Conservation (phyloP, 106 monocot genomes). For the Narthecium ossifragum region DNA sequence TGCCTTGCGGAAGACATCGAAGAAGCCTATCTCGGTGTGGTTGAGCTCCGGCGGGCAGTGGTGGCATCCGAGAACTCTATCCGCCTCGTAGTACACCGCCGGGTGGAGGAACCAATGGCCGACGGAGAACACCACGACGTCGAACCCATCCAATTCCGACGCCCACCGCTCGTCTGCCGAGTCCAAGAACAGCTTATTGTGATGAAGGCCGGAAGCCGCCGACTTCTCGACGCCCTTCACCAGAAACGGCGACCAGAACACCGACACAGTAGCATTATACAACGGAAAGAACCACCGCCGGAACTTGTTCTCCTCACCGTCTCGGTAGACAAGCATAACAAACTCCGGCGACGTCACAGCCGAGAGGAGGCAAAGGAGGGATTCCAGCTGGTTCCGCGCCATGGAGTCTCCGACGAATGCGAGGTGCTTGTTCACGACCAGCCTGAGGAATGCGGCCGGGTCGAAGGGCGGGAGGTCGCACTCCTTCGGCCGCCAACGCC, state of each 20-base stretch:
- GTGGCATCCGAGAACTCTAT: conserved; percentile 64
- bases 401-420: not conserved
- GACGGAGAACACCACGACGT: conserved; percentile 50
- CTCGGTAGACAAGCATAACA: conserved; percentile 45
- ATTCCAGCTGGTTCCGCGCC: not conserved
- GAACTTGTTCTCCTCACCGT: conserved; percentile 48
- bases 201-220: conserved; percentile 29
- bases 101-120: conserved; percentile 93
- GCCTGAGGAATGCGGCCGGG: not conserved
- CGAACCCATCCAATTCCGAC: conserved; percentile 26
- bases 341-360: conserved; percentile 27
- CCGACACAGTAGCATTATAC: conserved; percentile 67
- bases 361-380: conserved; percentile 26
- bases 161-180: conserved; percentile 62
- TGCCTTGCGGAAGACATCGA: conserved; percentile 55
- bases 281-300: conserved; percentile 51
- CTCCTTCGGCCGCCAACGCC: not conserved
- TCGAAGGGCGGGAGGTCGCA: not conserved
- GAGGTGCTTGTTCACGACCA: not conserved
- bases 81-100: conserved; percentile 47
- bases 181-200: conserved; percentile 67
- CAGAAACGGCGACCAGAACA: conserved; percentile 95
- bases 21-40: conserved; percentile 77
- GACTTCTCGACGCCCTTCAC: conserved; percentile 82
- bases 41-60: conserved; percentile 52